phyloP scores from a whole-genome alignment of 2,329 filamentous ascomycete species.

The Penicillium hordei region DNA sequence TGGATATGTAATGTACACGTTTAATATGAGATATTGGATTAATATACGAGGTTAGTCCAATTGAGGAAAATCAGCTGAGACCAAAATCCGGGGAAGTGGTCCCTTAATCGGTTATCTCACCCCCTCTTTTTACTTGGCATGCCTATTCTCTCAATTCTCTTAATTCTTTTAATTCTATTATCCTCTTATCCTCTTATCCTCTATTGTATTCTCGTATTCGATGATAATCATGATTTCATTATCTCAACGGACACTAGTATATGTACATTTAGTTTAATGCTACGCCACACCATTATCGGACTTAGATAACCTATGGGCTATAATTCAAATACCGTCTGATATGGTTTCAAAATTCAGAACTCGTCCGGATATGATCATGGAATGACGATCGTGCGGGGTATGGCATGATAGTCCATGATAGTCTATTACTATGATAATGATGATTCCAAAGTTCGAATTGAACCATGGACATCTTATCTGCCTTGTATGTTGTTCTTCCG shows the following conservation, averaged over 20 bases:
- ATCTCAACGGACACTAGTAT: neutral
- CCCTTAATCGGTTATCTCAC: constrained; percentile 5
- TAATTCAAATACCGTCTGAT: neutral
- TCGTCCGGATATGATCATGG: constrained; percentile 8
- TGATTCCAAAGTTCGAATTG: neutral
- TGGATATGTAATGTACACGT: neutral
- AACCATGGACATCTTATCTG: neutral
- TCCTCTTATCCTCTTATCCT: too few species aligned
- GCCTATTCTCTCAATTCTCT: neutral
- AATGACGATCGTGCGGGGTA: constrained; percentile 30
- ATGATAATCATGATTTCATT: constrained; percentile 14
- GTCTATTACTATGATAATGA: neutral
- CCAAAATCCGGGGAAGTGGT: constrained; percentile 25
- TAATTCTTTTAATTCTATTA: too few species aligned
- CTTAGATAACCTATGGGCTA: neutral
- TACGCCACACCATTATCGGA: neutral
- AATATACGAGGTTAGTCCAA: neutral
- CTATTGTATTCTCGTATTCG: too few species aligned
- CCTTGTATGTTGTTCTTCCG: neutral
- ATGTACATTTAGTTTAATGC: too few species aligned
- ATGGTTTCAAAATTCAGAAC: constrained; percentile 4
- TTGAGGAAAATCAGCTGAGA: constrained; percentile 10
- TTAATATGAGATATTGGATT: neutral
- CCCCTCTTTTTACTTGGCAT: constrained; percentile 4
- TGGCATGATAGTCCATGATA: neutral